Conservation (phyloP, 257 asterid species). For the Solanum virginianum region DNA sequence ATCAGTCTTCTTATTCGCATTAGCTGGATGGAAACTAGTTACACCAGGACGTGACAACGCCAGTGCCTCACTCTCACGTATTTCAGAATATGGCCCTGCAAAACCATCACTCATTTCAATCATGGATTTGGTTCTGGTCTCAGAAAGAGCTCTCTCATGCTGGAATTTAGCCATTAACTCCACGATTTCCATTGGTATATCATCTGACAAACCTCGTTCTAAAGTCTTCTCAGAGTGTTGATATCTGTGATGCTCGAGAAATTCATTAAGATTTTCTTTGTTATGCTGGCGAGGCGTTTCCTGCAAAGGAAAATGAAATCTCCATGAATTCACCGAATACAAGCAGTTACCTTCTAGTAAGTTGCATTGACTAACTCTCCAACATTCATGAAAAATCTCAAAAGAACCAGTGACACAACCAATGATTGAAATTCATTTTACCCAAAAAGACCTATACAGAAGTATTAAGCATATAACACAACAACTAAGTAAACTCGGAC, state of each 20-base stretch:
- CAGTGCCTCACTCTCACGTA: conserved; percentile 5
- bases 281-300: not conserved
- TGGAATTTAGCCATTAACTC: conserved; percentile 63
- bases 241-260: conserved; percentile 2
- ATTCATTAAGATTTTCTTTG: not conserved
- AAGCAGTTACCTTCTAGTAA: not conserved
- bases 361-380: not conserved
- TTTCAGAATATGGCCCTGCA: not conserved
- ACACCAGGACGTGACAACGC: conserved; percentile 1
- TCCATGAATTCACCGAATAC: not conserved
- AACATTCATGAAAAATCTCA: not conserved
- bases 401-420: not conserved
- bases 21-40: conserved; percentile 11
- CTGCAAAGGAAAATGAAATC: not conserved
- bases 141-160: conserved; percentile 39
- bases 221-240: conserved; percentile 13
- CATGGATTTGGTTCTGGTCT: not conserved
- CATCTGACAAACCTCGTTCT: conserved; percentile 17
- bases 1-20: conserved; percentile 7
- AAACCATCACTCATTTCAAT: not conserved
- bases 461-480: not conserved
- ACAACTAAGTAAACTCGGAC: not conserved
- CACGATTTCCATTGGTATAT: conserved; percentile 56
- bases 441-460: not conserved
- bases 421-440: not conserved